A percentile compares a stretch with the other conserved stretches of the same genome.
Conservation (phyloP, 768 basidiomycete species). For the Inosperma sp. region DNA sequence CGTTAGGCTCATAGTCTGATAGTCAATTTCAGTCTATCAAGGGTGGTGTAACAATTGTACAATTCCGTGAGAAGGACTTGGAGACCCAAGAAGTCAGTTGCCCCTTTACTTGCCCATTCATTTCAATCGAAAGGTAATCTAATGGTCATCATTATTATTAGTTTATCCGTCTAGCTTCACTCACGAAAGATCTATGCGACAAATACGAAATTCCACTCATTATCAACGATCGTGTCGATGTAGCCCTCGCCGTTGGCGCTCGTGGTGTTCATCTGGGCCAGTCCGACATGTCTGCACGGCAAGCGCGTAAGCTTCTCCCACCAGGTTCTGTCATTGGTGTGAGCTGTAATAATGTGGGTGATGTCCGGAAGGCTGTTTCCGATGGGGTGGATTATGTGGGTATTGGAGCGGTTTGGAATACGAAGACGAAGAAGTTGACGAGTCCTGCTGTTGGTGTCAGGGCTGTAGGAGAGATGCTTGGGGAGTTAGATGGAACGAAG, state of each 20-base stretch:
- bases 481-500: conserved; percentile 54
- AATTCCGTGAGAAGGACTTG: conserved; percentile 79
- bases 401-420: conserved; percentile 80
- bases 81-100: conserved; percentile 78
- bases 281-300: conserved; percentile 68
- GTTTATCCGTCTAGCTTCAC: conserved; percentile 73
- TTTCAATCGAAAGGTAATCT: too few relatives aligned
- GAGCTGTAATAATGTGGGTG: conserved; percentile 64
- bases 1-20: not conserved
- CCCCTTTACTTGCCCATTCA: not conserved
- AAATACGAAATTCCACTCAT: conserved; percentile 77
- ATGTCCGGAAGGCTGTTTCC: conserved; percentile 57
- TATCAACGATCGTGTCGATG: conserved; percentile 85
- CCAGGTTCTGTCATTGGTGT: conserved; percentile 71
- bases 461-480: conserved; percentile 63
- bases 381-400: conserved; percentile 82
- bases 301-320: conserved; percentile 67
- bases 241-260: conserved; percentile 72
- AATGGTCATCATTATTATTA: conserved; percentile 27
- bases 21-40: conserved; percentile 56
- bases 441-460: conserved; percentile 65
- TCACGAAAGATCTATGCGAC: conserved; percentile 67
- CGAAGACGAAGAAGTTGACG: conserved; percentile 70
- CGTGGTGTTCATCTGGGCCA: conserved; percentile 89
- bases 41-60: conserved; percentile 88